These are phyloP conservation scores for Backusella westeae DNA, from an alignment of 192 early-diverging fungal genomes.

Conservation along the genomic window DNA sequence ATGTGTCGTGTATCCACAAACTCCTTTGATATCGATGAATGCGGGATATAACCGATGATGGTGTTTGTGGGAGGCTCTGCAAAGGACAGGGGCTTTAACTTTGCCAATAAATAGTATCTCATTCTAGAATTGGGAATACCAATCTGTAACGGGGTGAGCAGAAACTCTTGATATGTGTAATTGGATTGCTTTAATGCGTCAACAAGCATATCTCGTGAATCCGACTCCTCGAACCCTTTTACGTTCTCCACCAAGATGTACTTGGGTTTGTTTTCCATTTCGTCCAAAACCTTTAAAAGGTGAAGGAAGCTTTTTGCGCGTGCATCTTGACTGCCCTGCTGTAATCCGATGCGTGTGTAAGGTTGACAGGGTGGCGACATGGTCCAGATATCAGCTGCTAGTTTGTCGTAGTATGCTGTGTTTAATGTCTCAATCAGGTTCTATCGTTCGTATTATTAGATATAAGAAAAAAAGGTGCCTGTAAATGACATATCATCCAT, in stretches of 20 bases:
- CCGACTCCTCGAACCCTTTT: slow-evolving; percentile 72
- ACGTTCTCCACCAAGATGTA: slow-evolving; percentile 81
- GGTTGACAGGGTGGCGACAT: slow-evolving; percentile 87
- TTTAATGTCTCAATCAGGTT: slow-evolving; percentile 64
- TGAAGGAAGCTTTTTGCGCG: slow-evolving; percentile 76
- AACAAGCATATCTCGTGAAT: slow-evolving; percentile 54
- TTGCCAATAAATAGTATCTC: slow-evolving; percentile 68
- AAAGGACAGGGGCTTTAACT: slow-evolving; percentile 38
- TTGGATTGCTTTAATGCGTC: slow-evolving; percentile 46
- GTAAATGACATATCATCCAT: background rate
- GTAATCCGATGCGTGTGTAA: slow-evolving; percentile 68
- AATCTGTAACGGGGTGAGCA: slow-evolving; percentile 72
- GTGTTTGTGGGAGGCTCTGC: slow-evolving; percentile 35
- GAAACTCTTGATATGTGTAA: slow-evolving; percentile 68
- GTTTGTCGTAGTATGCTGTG: slow-evolving; percentile 55
- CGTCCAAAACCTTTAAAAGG: slow-evolving; percentile 60
- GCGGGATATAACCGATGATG: slow-evolving; percentile 42
- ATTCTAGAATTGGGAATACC: slow-evolving; percentile 79
- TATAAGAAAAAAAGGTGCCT: too few species aligned
- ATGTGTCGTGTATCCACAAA: slow-evolving; percentile 36
- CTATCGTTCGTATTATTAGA: slow-evolving; percentile 16
- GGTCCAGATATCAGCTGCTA: slow-evolving; percentile 70
- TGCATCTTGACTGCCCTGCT: slow-evolving; percentile 67
- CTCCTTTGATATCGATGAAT: slow-evolving; percentile 19
- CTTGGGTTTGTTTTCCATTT: slow-evolving; percentile 52